Conservation (phyloP, 345 rosid species). For the Citrus cavaleriei region DNA sequence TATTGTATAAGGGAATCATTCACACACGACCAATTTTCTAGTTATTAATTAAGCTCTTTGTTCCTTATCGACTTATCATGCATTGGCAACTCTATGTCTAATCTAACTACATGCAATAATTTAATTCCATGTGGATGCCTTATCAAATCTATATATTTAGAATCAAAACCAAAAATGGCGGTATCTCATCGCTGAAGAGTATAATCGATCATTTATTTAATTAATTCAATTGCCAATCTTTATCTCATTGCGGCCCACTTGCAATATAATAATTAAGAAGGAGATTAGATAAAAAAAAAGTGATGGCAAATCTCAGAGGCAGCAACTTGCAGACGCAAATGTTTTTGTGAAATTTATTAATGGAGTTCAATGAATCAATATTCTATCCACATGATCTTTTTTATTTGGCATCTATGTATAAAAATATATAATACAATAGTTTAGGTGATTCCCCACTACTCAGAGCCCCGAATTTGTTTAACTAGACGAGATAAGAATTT, state of each 20-base stretch:
- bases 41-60: background rate
- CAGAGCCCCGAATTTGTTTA: constrained; percentile 13
- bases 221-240: background rate
- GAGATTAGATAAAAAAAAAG: constrained; percentile 34
- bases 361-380: constrained; percentile 17
- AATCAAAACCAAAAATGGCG: background rate
- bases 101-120: background rate
- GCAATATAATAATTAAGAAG: constrained; percentile 1
- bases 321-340: constrained; percentile 41
- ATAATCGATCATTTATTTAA: background rate
- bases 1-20: constrained; percentile 10
- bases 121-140: background rate
- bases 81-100: background rate
- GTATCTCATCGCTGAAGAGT: constrained; percentile 8
- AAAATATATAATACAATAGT: constrained; percentile 8
- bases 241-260: constrained; percentile 19
- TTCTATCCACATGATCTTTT: constrained; percentile 7
- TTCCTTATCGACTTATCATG: constrained; percentile 10
- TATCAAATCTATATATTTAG: background rate
- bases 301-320: constrained; percentile 31
- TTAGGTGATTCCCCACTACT: constrained; percentile 45
- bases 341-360: constrained; percentile 12
- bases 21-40: background rate
- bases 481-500: constrained; percentile 1
- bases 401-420: background rate